phyloP scores from a whole-genome alignment of 2,329 filamentous ascomycete genomes.

The Xylariaceae sp. region DNA sequence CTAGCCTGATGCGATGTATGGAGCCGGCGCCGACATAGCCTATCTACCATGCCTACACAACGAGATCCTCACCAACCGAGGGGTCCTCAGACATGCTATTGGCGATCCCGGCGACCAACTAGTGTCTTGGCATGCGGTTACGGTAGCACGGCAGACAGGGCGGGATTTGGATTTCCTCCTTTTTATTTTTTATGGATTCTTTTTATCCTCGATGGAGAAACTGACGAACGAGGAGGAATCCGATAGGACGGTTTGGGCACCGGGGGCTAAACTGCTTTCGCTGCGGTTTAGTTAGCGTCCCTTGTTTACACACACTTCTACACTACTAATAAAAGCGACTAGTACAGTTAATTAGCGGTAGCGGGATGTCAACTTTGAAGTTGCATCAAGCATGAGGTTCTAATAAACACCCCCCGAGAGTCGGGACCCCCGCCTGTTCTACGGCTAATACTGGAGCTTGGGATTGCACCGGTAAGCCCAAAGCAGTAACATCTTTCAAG shows the following conservation, averaged over 20 bases:
- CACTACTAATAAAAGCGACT: too few relatives aligned
- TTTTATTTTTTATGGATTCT: not conserved
- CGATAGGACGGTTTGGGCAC: not conserved
- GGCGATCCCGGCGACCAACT: too few relatives aligned
- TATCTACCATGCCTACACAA: not conserved
- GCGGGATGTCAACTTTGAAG: too few relatives aligned
- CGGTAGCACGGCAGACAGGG: not conserved
- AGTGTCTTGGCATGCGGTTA: not conserved
- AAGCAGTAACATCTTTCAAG: slow-evolving; percentile 15
- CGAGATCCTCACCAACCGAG: too few relatives aligned
- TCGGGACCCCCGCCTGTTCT: not conserved
- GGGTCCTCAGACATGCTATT: too few relatives aligned
- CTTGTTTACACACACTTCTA: too few relatives aligned
- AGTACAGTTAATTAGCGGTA: too few relatives aligned
- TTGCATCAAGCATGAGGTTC: not conserved
- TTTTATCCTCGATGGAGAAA: not conserved
- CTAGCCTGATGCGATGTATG: slow-evolving; percentile 3
- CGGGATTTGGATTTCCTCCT: not conserved
- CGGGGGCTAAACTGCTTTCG: too few relatives aligned
- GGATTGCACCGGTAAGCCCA: not conserved
- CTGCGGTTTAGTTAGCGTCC: too few relatives aligned
- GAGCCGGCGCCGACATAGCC: not conserved
- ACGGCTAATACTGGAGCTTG: slow-evolving; percentile 14
- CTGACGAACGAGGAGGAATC: not conserved
- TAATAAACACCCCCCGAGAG: not conserved